These are phyloP conservation scores for Blastomyces parvus DNA, from an alignment of 2,329 filamentous ascomycete genomes.

Conservation along the genomic window DNA sequence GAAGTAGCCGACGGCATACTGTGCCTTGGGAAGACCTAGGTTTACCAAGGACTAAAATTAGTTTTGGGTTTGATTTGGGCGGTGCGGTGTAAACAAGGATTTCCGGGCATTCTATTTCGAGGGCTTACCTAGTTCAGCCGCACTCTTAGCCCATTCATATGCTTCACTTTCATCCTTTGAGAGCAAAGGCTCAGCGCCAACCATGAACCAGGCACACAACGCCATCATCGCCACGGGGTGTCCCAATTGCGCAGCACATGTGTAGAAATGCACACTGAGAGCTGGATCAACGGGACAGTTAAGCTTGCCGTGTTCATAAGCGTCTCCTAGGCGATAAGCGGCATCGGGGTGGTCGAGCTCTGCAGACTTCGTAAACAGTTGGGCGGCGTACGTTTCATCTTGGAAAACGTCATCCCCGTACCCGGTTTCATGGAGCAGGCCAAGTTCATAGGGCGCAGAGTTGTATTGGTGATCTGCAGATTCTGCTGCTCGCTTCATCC, in stretches of 20 bases:
- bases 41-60: conserved; percentile 15
- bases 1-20: conserved; percentile 94
- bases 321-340: conserved; percentile 82
- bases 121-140: conserved; percentile 69
- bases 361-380: conserved; percentile 87
- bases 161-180: conserved; percentile 95
- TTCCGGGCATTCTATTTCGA: background rate
- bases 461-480: conserved; percentile 88
- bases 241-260: conserved; percentile 73
- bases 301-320: conserved; percentile 86
- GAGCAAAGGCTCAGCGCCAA: conserved; percentile 81
- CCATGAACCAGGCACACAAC: conserved; percentile 95
- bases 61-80: background rate
- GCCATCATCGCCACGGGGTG: conserved; percentile 94
- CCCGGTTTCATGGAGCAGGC: conserved; percentile 79
- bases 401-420: conserved; percentile 90
- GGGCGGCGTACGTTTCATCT: conserved; percentile 81
- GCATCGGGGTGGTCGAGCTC: conserved; percentile 84
- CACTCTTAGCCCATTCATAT: conserved; percentile 86
- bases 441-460: conserved; percentile 82
- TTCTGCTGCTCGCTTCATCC: conserved; percentile 89
- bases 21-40: conserved; percentile 51
- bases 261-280: conserved; percentile 95
- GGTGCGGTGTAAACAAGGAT: background rate
- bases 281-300: conserved; percentile 84